These are phyloP conservation scores for Camellia lanceoleosa DNA, from an alignment of 148 eudicot genomes.

Conservation along the genomic window DNA sequence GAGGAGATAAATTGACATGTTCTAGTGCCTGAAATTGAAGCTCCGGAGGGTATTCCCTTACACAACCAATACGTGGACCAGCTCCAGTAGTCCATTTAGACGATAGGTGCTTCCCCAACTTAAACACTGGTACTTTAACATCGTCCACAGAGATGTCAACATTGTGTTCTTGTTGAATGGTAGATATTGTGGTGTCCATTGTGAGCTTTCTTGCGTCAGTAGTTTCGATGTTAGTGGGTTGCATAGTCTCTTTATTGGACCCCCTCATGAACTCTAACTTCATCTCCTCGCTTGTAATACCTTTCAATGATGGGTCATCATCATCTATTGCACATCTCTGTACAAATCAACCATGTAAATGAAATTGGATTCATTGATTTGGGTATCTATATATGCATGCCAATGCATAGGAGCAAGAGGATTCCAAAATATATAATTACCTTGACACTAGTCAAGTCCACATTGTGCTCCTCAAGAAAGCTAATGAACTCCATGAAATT, in stretches of 20 bases:
- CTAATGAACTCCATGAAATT: slow-evolving; percentile 69
- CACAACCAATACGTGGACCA: slow-evolving; percentile 28
- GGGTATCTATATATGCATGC: no score
- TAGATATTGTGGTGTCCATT: background rate
- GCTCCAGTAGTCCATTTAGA: slow-evolving; percentile 8
- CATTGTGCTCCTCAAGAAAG: slow-evolving; percentile 48
- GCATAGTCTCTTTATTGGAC: background rate
- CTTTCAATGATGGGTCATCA: slow-evolving; percentile 10
- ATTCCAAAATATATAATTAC: slow-evolving; percentile 24
- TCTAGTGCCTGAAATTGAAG: slow-evolving; percentile 26
- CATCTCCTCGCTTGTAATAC: background rate
- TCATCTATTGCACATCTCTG: slow-evolving; percentile 27
- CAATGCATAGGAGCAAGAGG: no score
- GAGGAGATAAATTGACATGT: slow-evolving; percentile 25
- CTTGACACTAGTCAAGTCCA: slow-evolving; percentile 53
- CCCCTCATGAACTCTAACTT: background rate
- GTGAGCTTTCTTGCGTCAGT: background rate
- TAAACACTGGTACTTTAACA: no score
- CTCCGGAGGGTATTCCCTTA: slow-evolving; percentile 25
- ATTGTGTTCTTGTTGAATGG: no score
- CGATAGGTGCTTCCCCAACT: no score
- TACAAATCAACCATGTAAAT: no score
- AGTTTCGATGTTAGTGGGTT: background rate
- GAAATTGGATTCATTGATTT: no score
- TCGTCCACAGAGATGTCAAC: no score